These are phyloP conservation scores for Termitomyces sp. DNA, from an alignment of 768 basidiomycete genomes.

Conservation along the genomic window DNA sequence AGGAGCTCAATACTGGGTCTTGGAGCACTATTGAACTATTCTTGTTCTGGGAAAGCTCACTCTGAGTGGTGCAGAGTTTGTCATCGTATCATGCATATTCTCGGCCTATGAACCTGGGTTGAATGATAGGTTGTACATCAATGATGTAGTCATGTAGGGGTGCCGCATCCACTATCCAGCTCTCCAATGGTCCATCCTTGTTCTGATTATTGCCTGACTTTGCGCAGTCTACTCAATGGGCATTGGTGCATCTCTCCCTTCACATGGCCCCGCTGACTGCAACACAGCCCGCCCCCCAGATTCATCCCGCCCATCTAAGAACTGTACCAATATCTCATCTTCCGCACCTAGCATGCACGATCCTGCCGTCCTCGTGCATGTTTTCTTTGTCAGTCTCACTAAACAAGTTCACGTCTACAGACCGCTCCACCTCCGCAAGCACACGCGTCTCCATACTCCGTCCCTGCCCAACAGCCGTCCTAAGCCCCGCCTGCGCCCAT, in stretches of 20 bases:
- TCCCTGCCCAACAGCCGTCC: neutral
- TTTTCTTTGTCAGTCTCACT: neutral
- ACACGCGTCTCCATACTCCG: slow-evolving; percentile 9
- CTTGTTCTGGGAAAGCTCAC: neutral
- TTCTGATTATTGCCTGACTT: neutral
- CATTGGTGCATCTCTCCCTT: slow-evolving; percentile 47
- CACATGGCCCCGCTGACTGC: neutral
- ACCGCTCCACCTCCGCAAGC: slow-evolving; percentile 12
- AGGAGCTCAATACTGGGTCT: neutral
- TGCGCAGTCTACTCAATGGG: slow-evolving; percentile 73
- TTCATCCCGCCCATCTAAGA: slow-evolving; percentile 81
- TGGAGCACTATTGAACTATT: neutral
- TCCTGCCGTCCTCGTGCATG: slow-evolving; percentile 63
- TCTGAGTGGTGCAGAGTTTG: neutral
- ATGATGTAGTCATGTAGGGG: no score
- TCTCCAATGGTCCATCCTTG: slow-evolving; percentile 65
- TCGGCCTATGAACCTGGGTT: no score
- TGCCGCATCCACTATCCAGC: slow-evolving; percentile 80
- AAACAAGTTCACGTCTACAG: neutral
- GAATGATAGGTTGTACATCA: no score
- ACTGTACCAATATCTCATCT: slow-evolving; percentile 87
- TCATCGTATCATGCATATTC: no score
- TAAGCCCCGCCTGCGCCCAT: no score
- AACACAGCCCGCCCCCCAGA: slow-evolving; percentile 61
- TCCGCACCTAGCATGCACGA: slow-evolving; percentile 83